These are phyloP conservation scores for Fraxinus pennsylvanica DNA, from an alignment of 257 asterid species.

Conservation along the genomic window DNA sequence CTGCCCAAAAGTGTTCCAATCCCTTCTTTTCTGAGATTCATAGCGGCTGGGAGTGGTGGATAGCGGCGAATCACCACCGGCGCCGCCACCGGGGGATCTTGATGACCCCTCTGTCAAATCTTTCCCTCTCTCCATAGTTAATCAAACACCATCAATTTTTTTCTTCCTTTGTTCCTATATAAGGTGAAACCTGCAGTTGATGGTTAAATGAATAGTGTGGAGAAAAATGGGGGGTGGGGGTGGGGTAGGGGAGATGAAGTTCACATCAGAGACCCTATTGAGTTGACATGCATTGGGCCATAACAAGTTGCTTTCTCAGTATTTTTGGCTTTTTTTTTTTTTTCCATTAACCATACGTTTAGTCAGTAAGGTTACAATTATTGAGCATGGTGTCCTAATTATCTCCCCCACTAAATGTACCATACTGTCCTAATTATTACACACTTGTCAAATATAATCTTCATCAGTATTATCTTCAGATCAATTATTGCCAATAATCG, in stretches of 20 bases:
- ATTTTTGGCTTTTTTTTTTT: conserved; percentile 23
- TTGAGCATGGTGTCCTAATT: conserved; percentile 31
- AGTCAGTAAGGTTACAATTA: conserved; percentile 30
- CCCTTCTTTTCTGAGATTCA: conserved; percentile 74
- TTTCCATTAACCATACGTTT: conserved; percentile 27
- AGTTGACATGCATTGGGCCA: conserved; percentile 81
- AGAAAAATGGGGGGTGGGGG: conserved; percentile 17
- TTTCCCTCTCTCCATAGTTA: conserved; percentile 37
- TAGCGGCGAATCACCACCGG: conserved; percentile 7
- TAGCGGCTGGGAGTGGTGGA: conserved; percentile 51
- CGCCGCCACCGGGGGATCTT: conserved; percentile 37
- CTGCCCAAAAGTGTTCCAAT: conserved; percentile 87
- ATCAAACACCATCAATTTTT: neutral
- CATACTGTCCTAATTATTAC: neutral
- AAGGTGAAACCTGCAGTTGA: conserved; percentile 32
- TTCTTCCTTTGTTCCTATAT: conserved; percentile 32
- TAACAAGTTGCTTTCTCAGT: conserved; percentile 51
- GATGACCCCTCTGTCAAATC: conserved; percentile 55
- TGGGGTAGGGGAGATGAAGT: conserved; percentile 29
- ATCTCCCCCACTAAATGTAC: conserved; percentile 24
- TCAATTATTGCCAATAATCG: conserved; percentile 36
- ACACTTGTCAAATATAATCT: conserved; percentile 41
- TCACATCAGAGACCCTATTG: conserved; percentile 53
- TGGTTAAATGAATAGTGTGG: conserved; percentile 40
- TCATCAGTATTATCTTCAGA: conserved; percentile 38